Percentiles rank a stretch among this genome's conserved stretches.
Evolutionary conservation across 148 eudicot species (phyloP).

Genomic region (Salicornia ramosissima): DNA sequence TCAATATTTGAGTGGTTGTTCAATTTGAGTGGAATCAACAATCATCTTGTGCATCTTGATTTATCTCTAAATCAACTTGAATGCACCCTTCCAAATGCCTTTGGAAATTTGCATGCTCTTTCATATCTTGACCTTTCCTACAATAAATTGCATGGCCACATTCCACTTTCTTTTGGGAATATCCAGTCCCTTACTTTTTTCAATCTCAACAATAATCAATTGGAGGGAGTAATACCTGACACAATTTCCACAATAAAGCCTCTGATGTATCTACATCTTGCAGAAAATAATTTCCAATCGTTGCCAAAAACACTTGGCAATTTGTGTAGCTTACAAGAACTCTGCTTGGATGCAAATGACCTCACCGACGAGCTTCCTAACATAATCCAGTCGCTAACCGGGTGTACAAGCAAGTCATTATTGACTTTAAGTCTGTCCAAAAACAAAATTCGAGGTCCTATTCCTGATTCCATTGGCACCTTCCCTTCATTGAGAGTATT

Average conservation of each 20-base stretch:
- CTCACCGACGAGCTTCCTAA: constrained; percentile 4
- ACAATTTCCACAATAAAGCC: not conserved
- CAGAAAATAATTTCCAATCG: not conserved
- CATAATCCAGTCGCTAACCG: not conserved
- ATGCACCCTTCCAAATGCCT: not conserved
- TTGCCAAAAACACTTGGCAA: not conserved
- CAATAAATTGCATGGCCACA: not conserved
- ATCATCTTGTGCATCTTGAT: not conserved
- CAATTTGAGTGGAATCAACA: constrained; percentile 9
- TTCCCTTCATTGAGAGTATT: constrained; percentile 19
- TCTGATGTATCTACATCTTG: constrained; percentile 6
- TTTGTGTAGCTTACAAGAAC: constrained; percentile 5
- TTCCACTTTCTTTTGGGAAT: not conserved
- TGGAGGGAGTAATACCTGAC: not conserved
- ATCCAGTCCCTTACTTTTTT: constrained; percentile 11
- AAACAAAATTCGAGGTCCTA: constrained; percentile 17
- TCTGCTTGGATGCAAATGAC: not conserved
- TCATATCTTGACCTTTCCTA: constrained; percentile 2
- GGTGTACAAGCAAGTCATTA: not conserved
- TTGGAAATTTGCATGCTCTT: not conserved
- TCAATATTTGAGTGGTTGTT: not conserved
- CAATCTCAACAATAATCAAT: not conserved
- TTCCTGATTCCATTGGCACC: constrained; percentile 21
- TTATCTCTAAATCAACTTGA: not conserved
- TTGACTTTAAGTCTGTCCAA: constrained; percentile 14